These are phyloP conservation scores for Sugiyamaella mastotermitis DNA, from an alignment of 805 yeast species.

Conservation along the genomic window DNA sequence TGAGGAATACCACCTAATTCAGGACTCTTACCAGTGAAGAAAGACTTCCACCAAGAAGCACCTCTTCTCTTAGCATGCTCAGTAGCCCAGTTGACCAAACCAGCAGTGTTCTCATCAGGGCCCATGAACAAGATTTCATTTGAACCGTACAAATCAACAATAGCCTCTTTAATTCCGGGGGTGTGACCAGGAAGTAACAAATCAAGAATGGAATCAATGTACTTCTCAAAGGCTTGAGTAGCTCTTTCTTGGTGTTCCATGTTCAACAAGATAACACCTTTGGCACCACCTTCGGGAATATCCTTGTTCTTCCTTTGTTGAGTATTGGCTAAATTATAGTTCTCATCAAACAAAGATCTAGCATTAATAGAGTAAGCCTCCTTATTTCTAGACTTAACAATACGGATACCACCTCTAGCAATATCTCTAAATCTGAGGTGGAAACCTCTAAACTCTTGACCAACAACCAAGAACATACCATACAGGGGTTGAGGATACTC, in stretches of 20 bases:
- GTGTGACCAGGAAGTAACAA: constrained; percentile 62
- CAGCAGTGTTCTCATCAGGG: constrained; percentile 99
- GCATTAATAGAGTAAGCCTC: constrained; percentile 84
- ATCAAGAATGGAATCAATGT: constrained; percentile 86
- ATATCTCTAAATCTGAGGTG: constrained; percentile 95
- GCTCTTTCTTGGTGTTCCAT: constrained; percentile 72
- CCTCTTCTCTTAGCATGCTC: constrained; percentile 86
- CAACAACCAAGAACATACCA: constrained; percentile 94
- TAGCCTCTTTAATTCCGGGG: constrained; percentile 73
- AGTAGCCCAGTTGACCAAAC: constrained; percentile 95
- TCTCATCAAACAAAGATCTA: constrained; percentile 89
- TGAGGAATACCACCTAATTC: constrained; percentile 95
- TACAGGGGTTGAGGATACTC: constrained; percentile 92
- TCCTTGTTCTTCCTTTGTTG: constrained; percentile 97
- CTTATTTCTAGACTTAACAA: constrained; percentile 76
- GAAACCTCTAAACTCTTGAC: constrained; percentile 95
- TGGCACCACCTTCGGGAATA: constrained; percentile 98
- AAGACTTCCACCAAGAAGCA: constrained; percentile 98
- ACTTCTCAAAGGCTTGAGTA: constrained; percentile 81
- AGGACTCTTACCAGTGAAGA: constrained; percentile 94
- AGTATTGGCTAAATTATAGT: constrained; percentile 90
- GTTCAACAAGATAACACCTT: constrained; percentile 84
- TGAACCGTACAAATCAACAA: constrained; percentile 76
- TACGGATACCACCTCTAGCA: constrained; percentile 97
- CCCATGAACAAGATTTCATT: constrained; percentile 95